These are phyloP conservation scores for Myxozyma melibiosi DNA, from an alignment of 805 yeast species.

Conservation along the genomic window DNA sequence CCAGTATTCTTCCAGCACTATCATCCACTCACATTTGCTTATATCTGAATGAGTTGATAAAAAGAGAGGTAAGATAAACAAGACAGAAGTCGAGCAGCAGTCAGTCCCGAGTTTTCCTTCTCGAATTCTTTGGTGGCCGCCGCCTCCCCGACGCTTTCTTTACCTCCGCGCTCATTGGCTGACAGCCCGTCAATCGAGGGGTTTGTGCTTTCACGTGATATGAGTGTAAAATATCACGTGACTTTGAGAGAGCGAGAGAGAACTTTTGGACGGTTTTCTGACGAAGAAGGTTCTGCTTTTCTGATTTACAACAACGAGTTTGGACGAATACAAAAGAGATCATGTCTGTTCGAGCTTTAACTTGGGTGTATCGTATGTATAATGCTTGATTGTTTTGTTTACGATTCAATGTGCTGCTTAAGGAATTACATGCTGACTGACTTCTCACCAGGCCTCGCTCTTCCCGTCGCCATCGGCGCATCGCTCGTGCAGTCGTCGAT, in stretches of 20 bases:
- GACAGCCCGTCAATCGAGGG: no score
- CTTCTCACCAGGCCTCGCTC: conserved; percentile 35
- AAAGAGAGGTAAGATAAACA: neutral
- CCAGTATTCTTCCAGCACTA: no score
- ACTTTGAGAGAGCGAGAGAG: neutral
- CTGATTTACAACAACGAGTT: no score
- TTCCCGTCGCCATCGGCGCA: conserved; percentile 48
- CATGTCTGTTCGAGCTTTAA: conserved; percentile 23
- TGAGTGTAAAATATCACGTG: neutral
- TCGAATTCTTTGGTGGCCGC: no score
- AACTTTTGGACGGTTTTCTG: neutral
- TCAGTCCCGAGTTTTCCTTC: neutral
- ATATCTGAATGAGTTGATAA: neutral
- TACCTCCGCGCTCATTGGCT: neutral
- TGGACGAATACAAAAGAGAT: neutral
- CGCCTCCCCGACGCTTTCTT: no score
- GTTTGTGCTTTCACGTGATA: neutral
- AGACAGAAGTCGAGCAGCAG: neutral
- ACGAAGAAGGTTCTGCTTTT: neutral
- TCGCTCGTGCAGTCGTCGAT: conserved; percentile 78
- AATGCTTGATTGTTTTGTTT: neutral
- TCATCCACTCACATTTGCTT: no score
- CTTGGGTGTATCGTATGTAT: conserved; percentile 29
- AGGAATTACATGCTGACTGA: no score
- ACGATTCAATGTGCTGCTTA: neutral